Conservation (phyloP, 2,329 filamentous ascomycete species). For the Paracoccidioides brasiliensis region DNA sequence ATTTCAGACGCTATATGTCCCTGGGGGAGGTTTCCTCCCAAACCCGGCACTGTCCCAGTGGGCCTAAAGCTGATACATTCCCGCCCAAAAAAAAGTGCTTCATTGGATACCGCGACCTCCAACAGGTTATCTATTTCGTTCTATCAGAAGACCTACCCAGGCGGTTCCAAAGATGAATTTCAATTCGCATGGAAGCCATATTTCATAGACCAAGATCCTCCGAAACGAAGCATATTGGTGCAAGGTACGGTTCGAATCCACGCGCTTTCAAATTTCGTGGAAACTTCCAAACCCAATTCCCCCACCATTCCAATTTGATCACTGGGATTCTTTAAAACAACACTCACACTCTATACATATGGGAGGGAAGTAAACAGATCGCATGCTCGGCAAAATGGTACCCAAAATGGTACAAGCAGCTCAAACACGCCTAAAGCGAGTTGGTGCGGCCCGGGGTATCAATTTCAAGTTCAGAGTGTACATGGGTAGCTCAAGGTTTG, state of each 20-base stretch:
- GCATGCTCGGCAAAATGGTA: slow-evolving; percentile 12
- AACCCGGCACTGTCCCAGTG: not conserved
- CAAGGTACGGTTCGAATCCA: slow-evolving; percentile 4
- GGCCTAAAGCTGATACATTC: not conserved
- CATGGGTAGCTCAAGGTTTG: slow-evolving; percentile 12
- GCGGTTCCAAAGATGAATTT: slow-evolving; percentile 8
- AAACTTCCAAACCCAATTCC: not conserved
- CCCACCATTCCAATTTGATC: not conserved
- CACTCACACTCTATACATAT: not conserved
- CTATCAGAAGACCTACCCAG: slow-evolving; percentile 11
- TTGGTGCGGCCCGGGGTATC: slow-evolving; percentile 9
- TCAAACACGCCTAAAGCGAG: slow-evolving; percentile 11
- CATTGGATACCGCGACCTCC: slow-evolving; percentile 9
- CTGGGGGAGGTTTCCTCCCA: not conserved
- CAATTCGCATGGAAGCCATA: slow-evolving; percentile 10
- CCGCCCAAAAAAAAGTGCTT: slow-evolving; percentile 8
- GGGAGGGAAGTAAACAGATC: slow-evolving; percentile 6
- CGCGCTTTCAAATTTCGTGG: not conserved
- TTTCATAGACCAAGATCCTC: slow-evolving; percentile 10
- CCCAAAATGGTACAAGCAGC: slow-evolving; percentile 9
- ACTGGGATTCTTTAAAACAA: not conserved
- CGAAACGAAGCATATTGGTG: slow-evolving; percentile 8
- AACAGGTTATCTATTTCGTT: slow-evolving; percentile 10
- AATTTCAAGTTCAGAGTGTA: slow-evolving; percentile 12
- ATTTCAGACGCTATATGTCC: slow-evolving; percentile 6